Percentiles rank a stretch among this genome's conserved stretches.
Evolutionary conservation across 805 yeast genomes (phyloP).

Genomic region (baker's yeast (Saccharomyces cerevisiae)): DNA sequence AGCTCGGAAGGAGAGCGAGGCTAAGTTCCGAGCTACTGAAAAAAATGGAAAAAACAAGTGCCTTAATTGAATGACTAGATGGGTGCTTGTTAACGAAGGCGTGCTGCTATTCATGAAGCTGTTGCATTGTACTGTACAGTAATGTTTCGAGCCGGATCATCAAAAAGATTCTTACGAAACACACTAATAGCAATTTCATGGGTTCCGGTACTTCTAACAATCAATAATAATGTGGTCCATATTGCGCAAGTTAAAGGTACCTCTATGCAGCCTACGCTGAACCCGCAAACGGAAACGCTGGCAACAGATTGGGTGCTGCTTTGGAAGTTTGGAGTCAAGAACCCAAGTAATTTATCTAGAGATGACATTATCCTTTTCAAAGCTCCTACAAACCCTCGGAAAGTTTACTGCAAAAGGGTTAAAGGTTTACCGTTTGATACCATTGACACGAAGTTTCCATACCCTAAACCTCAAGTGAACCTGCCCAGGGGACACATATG

Average conservation of each 20-base stretch:
- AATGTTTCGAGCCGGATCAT: background rate
- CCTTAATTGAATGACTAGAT: background rate
- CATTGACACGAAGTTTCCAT: conserved; percentile 53
- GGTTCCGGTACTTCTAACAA: conserved; percentile 70
- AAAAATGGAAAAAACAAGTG: background rate
- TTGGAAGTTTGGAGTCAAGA: conserved; percentile 52
- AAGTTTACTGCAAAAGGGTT: conserved; percentile 70
- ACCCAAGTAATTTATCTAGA: conserved; percentile 38
- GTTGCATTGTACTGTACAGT: background rate
- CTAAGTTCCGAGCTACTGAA: background rate
- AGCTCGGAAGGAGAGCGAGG: background rate
- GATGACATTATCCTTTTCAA: conserved; percentile 73
- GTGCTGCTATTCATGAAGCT: background rate
- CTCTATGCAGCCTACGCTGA: conserved; percentile 86
- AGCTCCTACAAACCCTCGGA: conserved; percentile 74
- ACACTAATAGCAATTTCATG: conserved; percentile 45
- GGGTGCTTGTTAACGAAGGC: background rate
- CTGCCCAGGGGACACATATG: conserved; percentile 79
- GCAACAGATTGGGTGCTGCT: conserved; percentile 56
- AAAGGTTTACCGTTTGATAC: conserved; percentile 68
- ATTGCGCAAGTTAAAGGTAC: conserved; percentile 69
- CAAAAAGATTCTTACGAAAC: conserved; percentile 8
- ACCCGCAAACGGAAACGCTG: conserved; percentile 47
- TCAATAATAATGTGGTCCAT: conserved; percentile 63
- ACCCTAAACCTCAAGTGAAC: conserved; percentile 47